A percentile compares a stretch with the other conserved stretches of the same genome.
Evolutionary conservation across 805 yeast species (phyloP).

Genomic region (Kodamaea fukazawae): DNA sequence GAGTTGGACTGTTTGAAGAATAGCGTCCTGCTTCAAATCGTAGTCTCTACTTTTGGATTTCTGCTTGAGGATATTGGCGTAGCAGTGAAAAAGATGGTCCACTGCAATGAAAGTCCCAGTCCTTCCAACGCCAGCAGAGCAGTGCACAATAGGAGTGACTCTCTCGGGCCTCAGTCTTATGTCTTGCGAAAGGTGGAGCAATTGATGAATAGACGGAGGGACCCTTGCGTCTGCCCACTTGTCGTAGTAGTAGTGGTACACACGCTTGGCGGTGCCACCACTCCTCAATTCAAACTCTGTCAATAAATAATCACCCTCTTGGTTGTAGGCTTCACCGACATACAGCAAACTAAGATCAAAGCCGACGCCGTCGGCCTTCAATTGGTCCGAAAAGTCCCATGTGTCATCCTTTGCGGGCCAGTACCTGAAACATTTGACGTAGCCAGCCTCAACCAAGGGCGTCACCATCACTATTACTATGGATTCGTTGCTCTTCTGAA

Average conservation of each 20-base stretch:
- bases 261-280: slow-evolving; percentile 15
- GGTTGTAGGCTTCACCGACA: slow-evolving; percentile 16
- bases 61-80: slow-evolving; percentile 21
- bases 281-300: slow-evolving; percentile 26
- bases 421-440: slow-evolving; percentile 41
- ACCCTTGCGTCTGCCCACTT: slow-evolving; percentile 46
- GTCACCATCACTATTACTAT: slow-evolving; percentile 41
- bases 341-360: slow-evolving; percentile 18
- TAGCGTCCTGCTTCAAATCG: slow-evolving; percentile 21
- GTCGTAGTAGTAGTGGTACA: slow-evolving; percentile 40
- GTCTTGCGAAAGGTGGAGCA: slow-evolving; percentile 21
- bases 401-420: slow-evolving; percentile 29
- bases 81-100: slow-evolving; percentile 29
- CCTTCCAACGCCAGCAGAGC: slow-evolving; percentile 97
- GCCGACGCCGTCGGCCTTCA: slow-evolving; percentile 21
- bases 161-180: slow-evolving; percentile 14
- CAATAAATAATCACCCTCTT: slow-evolving; percentile 21
- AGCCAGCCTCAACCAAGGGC: slow-evolving; percentile 49
- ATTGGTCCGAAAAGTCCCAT: slow-evolving; percentile 1
- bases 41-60: slow-evolving; percentile 6
- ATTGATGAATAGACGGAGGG: slow-evolving; percentile 34
- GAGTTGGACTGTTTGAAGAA: slow-evolving; percentile 24
- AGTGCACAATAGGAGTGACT: slow-evolving; percentile 48
- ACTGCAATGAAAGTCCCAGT: slow-evolving; percentile 50
- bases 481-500: slow-evolving; percentile 20